Evolutionary conservation across 441 rosid species (phyloP).

Genomic region (Gossypium laxum): DNA sequence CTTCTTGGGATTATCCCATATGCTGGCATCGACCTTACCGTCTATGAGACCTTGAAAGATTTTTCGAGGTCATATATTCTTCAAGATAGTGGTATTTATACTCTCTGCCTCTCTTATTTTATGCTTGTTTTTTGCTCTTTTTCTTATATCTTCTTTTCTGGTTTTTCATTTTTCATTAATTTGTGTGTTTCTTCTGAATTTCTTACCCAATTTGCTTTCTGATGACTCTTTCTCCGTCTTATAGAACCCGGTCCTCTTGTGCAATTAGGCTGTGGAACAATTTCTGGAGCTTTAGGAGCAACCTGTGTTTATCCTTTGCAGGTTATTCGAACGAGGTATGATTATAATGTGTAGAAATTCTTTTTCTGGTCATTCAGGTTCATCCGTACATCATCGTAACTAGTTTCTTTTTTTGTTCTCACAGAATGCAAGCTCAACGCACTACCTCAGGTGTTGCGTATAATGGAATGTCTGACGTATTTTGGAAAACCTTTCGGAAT

Average conservation of each 20-base stretch:
- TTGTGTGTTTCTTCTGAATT: slow-evolving; percentile 7
- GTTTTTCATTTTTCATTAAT: neutral
- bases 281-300: slow-evolving; percentile 89
- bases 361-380: neutral
- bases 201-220: slow-evolving; percentile 1
- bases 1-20: slow-evolving; percentile 88
- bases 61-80: slow-evolving; percentile 69
- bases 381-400: neutral
- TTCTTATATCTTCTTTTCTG: neutral
- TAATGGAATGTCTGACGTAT: slow-evolving; percentile 61
- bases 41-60: slow-evolving; percentile 81
- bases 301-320: slow-evolving; percentile 92
- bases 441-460: slow-evolving; percentile 36
- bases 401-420: neutral
- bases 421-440: slow-evolving; percentile 71
- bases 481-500: slow-evolving; percentile 49
- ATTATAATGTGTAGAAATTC: neutral
- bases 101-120: neutral
- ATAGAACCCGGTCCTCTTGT: slow-evolving; percentile 80
- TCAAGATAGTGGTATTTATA: slow-evolving; percentile 51
- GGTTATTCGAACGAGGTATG: slow-evolving; percentile 87
- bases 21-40: slow-evolving; percentile 90
- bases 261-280: slow-evolving; percentile 81
- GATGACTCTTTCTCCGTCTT: neutral
- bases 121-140: neutral